A percentile compares a stretch with the other conserved stretches of the same genome.
These are phyloP conservation scores for Penicillium lagena DNA, from an alignment of 495 filamentous ascomycete species.

Conservation along the genomic window DNA sequence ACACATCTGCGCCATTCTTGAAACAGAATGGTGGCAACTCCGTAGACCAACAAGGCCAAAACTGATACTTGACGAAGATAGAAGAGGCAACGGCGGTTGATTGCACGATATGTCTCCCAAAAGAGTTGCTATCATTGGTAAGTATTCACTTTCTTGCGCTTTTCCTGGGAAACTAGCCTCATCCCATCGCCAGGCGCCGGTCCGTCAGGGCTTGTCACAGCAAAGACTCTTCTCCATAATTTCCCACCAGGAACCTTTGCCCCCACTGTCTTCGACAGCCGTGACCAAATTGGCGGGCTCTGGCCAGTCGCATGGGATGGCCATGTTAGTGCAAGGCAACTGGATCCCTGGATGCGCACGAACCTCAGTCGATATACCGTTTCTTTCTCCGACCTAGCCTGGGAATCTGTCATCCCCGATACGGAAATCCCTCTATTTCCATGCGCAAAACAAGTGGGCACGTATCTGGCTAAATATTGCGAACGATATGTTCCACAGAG, in stretches of 20 bases:
- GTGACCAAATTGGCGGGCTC: slow-evolving; percentile 63
- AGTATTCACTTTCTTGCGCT: slow-evolving; percentile 7
- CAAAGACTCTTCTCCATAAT: slow-evolving; percentile 68
- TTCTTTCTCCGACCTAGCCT: slow-evolving; percentile 72
- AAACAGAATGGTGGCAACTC: background rate
- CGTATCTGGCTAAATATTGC: slow-evolving; percentile 61
- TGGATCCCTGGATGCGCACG: slow-evolving; percentile 65
- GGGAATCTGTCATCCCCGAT: slow-evolving; percentile 41
- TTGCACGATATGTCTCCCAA: slow-evolving; percentile 32
- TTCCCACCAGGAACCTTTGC: slow-evolving; percentile 49
- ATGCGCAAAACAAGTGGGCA: slow-evolving; percentile 67
- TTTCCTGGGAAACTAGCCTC: background rate
- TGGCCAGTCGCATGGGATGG: slow-evolving; percentile 47
- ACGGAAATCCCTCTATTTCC: slow-evolving; percentile 56
- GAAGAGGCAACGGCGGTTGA: background rate
- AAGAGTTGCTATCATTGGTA: slow-evolving; percentile 64
- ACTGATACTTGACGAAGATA: background rate
- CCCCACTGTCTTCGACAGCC: slow-evolving; percentile 66
- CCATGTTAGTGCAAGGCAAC: slow-evolving; percentile 19
- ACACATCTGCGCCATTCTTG: background rate
- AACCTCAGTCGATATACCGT: slow-evolving; percentile 78
- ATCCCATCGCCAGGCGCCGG: slow-evolving; percentile 54
- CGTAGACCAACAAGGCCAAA: background rate
- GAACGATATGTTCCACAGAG: slow-evolving; percentile 47
- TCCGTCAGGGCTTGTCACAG: slow-evolving; percentile 73